A percentile compares a stretch with the other conserved stretches of the same genome.
phyloP scores from a whole-genome alignment of 371 early-diverging fungal genomes.

The Circinella minor region DNA sequence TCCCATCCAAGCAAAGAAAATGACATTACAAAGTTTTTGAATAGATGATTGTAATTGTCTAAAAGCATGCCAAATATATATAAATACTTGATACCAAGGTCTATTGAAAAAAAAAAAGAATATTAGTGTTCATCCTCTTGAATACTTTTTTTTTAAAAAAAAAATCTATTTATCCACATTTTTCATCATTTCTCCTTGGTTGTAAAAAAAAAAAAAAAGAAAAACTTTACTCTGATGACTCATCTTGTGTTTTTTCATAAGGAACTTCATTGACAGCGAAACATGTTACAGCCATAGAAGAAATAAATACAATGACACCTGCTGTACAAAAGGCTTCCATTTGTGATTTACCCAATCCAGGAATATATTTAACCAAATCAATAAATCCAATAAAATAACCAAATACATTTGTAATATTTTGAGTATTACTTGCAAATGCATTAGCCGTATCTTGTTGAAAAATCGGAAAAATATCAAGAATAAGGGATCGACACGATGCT shows the following conservation, averaged over 20 bases:
- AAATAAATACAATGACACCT: conserved; percentile 59
- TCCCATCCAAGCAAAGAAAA: conserved; percentile 85
- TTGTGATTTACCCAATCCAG: conserved; percentile 63
- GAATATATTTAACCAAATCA: conserved; percentile 63
- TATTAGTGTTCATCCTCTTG: not conserved
- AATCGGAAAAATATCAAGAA: conserved; percentile 74
- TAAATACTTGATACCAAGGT: conserved; percentile 50
- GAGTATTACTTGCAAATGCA: conserved; percentile 76
- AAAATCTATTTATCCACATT: not conserved
- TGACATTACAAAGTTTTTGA: conserved; percentile 71
- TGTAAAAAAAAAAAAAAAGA: not conserved
- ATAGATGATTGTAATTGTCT: conserved; percentile 61
- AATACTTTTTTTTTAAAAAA: too few species aligned
- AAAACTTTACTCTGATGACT: not conserved
- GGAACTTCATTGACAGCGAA: conserved; percentile 52
- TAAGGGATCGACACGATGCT: conserved; percentile 72
- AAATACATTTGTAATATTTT: conserved; percentile 69
- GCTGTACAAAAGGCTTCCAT: conserved; percentile 67
- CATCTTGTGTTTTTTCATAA: conserved; percentile 25
- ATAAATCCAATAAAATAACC: conserved; percentile 72
- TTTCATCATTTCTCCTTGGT: not conserved
- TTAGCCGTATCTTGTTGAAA: conserved; percentile 72
- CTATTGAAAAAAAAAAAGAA: conserved; percentile 22
- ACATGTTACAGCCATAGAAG: conserved; percentile 57
- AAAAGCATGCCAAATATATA: conserved; percentile 59